A percentile compares a stretch with the other conserved stretches of the same genome.
Evolutionary conservation across 2,329 filamentous ascomycete species (phyloP).

Genomic region (Clonostachys rhizophaga): DNA sequence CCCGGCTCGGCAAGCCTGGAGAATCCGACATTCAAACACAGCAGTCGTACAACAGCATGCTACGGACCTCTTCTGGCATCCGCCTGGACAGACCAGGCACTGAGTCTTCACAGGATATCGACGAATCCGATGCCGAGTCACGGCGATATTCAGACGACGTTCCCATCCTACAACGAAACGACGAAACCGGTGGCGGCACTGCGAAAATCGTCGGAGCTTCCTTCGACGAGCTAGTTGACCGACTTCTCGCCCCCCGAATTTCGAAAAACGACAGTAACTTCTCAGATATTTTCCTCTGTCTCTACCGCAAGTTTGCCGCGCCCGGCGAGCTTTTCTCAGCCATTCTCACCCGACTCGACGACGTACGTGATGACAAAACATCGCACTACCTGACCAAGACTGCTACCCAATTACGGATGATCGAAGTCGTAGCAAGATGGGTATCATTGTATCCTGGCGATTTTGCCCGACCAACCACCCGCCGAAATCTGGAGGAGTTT

Average conservation of each 20-base stretch:
- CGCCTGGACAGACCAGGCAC: constrained; percentile 37
- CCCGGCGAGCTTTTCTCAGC: constrained; percentile 74
- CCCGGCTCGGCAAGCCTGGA: constrained; percentile 16
- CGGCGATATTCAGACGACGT: constrained; percentile 63
- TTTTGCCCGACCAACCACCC: constrained; percentile 75
- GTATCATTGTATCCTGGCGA: constrained; percentile 86
- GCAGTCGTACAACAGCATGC: constrained; percentile 42
- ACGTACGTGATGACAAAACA: constrained; percentile 59
- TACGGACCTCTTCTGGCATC: constrained; percentile 44
- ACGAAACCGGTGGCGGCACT: constrained; percentile 52
- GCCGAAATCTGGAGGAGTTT: constrained; percentile 69
- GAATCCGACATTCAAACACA: constrained; percentile 8
- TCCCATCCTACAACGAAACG: constrained; percentile 61
- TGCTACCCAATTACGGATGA: constrained; percentile 75
- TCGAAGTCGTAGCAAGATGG: constrained; percentile 85
- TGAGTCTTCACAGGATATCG: constrained; percentile 59
- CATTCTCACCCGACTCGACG: constrained; percentile 73
- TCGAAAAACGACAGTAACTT: constrained; percentile 90
- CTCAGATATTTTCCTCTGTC: constrained; percentile 78
- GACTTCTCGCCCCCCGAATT: constrained; percentile 76
- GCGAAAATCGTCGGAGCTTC: constrained; percentile 47
- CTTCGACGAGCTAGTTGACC: constrained; percentile 76
- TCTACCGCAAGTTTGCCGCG: constrained; percentile 90
- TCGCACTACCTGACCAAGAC: constrained; percentile 72
- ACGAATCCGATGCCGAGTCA: constrained; percentile 66